Conservation (phyloP, 768 basidiomycete genomes). For the Pilatotrama ljubarskyi region DNA sequence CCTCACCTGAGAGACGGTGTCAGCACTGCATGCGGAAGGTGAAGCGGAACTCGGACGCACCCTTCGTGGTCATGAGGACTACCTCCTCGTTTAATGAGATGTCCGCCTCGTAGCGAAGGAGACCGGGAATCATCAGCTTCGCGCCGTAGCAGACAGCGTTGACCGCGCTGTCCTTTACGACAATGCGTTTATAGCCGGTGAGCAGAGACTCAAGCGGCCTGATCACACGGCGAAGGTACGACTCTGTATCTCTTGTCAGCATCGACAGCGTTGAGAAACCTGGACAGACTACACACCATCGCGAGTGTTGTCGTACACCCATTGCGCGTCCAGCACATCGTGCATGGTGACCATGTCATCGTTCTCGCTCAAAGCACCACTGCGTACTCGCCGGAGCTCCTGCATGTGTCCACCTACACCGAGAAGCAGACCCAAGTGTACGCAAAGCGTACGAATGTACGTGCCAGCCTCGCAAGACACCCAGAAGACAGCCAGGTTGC, state of each 20-base stretch:
- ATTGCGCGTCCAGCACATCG: slow-evolving; percentile 98
- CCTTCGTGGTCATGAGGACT: slow-evolving; percentile 98
- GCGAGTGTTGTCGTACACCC: slow-evolving; percentile 95
- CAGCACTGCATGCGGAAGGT: slow-evolving; percentile 1
- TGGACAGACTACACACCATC: slow-evolving; percentile 62
- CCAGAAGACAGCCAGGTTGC: slow-evolving; percentile 97
- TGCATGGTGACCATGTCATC: slow-evolving; percentile 99
- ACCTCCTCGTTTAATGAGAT: slow-evolving; percentile 95
- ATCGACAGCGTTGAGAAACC: not conserved
- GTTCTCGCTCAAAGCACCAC: slow-evolving; percentile 95
- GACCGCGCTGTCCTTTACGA: slow-evolving; percentile 98
- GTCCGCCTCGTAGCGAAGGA: slow-evolving; percentile 94
- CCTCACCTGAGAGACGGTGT: slow-evolving; percentile 60
- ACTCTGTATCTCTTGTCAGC: slow-evolving; percentile 54
- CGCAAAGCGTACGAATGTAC: slow-evolving; percentile 95
- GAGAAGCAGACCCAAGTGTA: slow-evolving; percentile 90
- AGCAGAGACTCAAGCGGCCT: slow-evolving; percentile 92
- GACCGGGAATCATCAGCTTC: slow-evolving; percentile 98
- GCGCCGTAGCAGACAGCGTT: slow-evolving; percentile 99
- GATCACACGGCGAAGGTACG: slow-evolving; percentile 93
- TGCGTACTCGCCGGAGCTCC: slow-evolving; percentile 90
- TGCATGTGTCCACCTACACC: slow-evolving; percentile 99
- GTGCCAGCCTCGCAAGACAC: slow-evolving; percentile 98
- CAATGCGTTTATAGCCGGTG: slow-evolving; percentile 96
- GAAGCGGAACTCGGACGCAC: slow-evolving; percentile 34